Evolutionary conservation across 2,329 filamentous ascomycete genomes (phyloP).

Genomic region (Helicocarpus griseus): DNA sequence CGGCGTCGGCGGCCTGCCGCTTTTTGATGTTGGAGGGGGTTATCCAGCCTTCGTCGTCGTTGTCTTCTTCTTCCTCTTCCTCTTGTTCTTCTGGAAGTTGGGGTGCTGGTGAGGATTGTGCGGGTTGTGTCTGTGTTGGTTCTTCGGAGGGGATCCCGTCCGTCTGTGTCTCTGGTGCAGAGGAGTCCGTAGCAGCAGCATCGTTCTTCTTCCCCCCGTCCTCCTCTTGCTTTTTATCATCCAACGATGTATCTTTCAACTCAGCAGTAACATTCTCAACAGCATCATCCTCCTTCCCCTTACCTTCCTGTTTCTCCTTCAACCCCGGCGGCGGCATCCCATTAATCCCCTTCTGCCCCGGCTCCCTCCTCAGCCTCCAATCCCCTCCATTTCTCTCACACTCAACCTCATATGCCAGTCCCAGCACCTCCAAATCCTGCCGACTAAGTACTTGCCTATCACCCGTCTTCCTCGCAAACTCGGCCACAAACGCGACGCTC

Average conservation of each 20-base stretch:
- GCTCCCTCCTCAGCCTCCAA: constrained; percentile 69
- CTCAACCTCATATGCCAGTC: constrained; percentile 88
- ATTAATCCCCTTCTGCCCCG: constrained; percentile 70
- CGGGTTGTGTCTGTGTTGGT: background rate
- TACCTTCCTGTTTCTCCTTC: constrained; percentile 16
- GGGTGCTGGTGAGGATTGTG: background rate
- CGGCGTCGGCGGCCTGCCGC: constrained; percentile 60
- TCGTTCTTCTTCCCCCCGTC: constrained; percentile 9
- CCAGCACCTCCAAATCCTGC: constrained; percentile 81
- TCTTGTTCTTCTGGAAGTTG: constrained; percentile 21
- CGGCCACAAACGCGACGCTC: constrained; percentile 68
- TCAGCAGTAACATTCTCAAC: constrained; percentile 23
- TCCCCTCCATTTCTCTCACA: constrained; percentile 83
- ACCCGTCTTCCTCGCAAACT: constrained; percentile 82
- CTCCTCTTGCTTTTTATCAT: constrained; percentile 13
- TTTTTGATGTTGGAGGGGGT: constrained; percentile 86
- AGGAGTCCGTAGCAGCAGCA: constrained; percentile 15
- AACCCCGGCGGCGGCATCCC: constrained; percentile 47
- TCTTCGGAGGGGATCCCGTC: background rate
- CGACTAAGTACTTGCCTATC: constrained; percentile 80
- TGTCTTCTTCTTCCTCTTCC: constrained; percentile 28
- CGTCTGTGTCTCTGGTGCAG: background rate
- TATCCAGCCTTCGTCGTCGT: constrained; percentile 70
- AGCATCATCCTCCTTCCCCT: constrained; percentile 12
- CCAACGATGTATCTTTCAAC: constrained; percentile 20